Conservation (phyloP, 176 grass and related monocot species). For the Dendrocalamus sinicus region DNA sequence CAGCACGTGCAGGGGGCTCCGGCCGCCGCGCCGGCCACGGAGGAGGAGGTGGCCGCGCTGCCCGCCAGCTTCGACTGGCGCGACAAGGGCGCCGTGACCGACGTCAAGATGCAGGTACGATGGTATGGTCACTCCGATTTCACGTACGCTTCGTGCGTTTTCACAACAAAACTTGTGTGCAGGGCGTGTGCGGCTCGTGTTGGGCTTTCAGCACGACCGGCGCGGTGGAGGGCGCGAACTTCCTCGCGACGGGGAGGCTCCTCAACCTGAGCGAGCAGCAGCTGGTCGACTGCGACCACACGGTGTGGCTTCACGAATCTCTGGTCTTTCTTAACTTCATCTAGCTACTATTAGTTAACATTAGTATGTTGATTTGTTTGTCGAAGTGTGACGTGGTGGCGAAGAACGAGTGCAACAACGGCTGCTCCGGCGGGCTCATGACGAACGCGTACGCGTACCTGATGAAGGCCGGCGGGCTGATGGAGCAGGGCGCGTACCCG, state of each 20-base stretch:
- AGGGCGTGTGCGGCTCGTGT: constrained; percentile 66
- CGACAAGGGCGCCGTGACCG: constrained; percentile 68
- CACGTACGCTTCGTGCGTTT: not conserved
- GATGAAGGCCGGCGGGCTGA: constrained; percentile 67
- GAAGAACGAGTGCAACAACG: constrained; percentile 73
- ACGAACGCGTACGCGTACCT: constrained; percentile 85
- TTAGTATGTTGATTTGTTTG: not conserved
- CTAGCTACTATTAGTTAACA: too few species aligned
- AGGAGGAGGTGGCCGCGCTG: constrained; percentile 52
- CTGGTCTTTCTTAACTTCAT: not conserved
- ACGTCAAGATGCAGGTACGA: constrained; percentile 75
- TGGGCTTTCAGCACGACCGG: constrained; percentile 60
- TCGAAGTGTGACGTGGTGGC: constrained; percentile 55
- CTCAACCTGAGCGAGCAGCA: constrained; percentile 58
- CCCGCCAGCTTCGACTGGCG: constrained; percentile 88
- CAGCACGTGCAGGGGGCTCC: not conserved
- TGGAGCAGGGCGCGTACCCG: constrained; percentile 71
- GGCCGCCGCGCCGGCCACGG: constrained; percentile 24
- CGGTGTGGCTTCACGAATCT: constrained; percentile 27
- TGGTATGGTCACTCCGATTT: not conserved
- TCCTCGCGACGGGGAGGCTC: constrained; percentile 47
- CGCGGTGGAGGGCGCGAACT: constrained; percentile 51
- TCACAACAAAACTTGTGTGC: not conserved
- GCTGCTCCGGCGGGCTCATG: constrained; percentile 84
- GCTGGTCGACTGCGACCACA: constrained; percentile 70